Base-by-base conservation (phyloP, 2,329 filamentous ascomycete species). In the Aureobasidium leucospermi region DNA sequence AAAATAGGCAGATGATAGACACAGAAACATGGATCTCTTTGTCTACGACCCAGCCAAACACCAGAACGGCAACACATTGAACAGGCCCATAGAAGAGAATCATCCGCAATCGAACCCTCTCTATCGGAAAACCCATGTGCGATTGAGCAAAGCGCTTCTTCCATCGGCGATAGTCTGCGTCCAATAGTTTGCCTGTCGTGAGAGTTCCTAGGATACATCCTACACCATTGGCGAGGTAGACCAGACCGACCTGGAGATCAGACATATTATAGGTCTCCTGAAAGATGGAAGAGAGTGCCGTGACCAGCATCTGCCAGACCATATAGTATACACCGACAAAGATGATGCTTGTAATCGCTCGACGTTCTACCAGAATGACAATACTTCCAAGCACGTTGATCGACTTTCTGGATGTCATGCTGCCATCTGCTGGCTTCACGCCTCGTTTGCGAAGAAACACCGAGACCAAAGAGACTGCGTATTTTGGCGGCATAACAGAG, bases 231-330 rank as follows among this genome's bases (percentile, higher is more conserved):
- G 80, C 78, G 1, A 84, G 76, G 60, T 82, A 84, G 0, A 77
- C 77, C 2, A 81, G 67, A 0, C 79, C 79, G 13, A 79, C 76
- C 43, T 80, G 71, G 4, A 73, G 75, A 59, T 78, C 76, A 4
- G 59, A 67, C 1, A 80, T 69, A 7, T 70, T 69, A 60, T 82
- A 82, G 4, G 63, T 65, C 0, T 65, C 61, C 36, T 76, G 65
- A 63, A 82, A 80, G 0, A 82, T 71, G 0, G 74, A 74, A 0
- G 81, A 79, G 73, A 81, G 78, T 38, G 76, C 76, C 0, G 80
- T 80, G 60, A 81, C 80, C 63, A 74, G 78, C 78, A 82, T 81
- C 59, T 81, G 79, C 78, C 79, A 83, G 7, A 80, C 76, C 0
- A 78, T 73, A 60, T 82, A 83, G 67, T 80, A 78, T 2, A 81